Evolutionary conservation across 225 moss, liverwort and hornwort genomes (phyloP).

Genomic region (Polytrichum formosum): DNA sequence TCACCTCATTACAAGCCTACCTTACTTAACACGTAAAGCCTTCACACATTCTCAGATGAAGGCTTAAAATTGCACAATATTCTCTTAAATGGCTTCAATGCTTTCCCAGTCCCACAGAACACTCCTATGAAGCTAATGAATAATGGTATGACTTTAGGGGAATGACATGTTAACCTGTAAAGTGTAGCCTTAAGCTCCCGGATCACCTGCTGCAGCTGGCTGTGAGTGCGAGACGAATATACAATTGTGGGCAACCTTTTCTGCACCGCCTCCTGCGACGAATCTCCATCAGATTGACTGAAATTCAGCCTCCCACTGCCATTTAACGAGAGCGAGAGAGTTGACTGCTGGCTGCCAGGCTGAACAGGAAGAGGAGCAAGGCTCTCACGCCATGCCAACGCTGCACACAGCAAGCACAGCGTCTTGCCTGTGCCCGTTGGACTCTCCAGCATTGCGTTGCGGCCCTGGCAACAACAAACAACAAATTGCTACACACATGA

Average conservation of each 20-base stretch:
- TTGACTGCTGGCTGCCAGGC: slow-evolving; percentile 21
- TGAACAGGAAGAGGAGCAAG: slow-evolving; percentile 40
- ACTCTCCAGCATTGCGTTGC: slow-evolving; percentile 93
- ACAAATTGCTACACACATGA: too few species aligned
- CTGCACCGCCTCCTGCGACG: slow-evolving; percentile 25
- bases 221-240: slow-evolving; percentile 93
- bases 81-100: too few species aligned
- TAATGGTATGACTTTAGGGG: too few species aligned
- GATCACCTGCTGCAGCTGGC: slow-evolving; percentile 98
- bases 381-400: slow-evolving; percentile 91
- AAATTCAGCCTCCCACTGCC: slow-evolving; percentile 15
- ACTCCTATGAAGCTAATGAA: too few species aligned
- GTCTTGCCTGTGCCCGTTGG: slow-evolving; percentile 99
- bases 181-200: slow-evolving; percentile 85
- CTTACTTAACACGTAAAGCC: too few species aligned
- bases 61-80: too few species aligned
- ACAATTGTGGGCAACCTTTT: slow-evolving; percentile 74
- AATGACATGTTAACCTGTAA: slow-evolving; percentile 55
- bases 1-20: too few species aligned
- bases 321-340: slow-evolving; percentile 11
- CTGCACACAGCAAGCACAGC: slow-evolving; percentile 91
- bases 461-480: slow-evolving; percentile 42
- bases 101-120: too few species aligned
- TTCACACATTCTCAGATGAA: too few species aligned
- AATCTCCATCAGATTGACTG: slow-evolving; percentile 42